A percentile compares a stretch with the other conserved stretches of the same genome.
phyloP scores from a whole-genome alignment of 768 basidiomycete species.

The Amanita rubescens region DNA sequence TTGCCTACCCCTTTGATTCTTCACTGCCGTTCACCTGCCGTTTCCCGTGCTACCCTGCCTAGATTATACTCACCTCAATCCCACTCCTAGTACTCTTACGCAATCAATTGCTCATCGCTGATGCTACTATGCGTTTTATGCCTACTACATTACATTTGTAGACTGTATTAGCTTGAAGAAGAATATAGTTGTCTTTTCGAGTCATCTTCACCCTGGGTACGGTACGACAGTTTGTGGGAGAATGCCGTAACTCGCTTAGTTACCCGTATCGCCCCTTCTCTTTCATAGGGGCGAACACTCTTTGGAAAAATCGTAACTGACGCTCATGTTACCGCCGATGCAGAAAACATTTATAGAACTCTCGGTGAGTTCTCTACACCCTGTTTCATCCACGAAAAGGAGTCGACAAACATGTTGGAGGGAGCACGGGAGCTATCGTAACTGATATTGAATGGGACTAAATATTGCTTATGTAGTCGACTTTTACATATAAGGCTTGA shows the following conservation, averaged over 20 bases:
- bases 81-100: not conserved
- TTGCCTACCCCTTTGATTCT: not conserved
- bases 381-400: not conserved
- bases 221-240: not conserved
- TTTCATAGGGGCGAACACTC: not conserved
- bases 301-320: not conserved
- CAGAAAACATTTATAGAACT: too few relatives aligned
- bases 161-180: not conserved
- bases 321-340: not conserved
- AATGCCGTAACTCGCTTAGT: not conserved
- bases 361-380: not conserved
- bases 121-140: not conserved
- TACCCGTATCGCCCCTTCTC: not conserved
- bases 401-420: not conserved
- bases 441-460: too few relatives aligned
- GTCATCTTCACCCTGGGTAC: not conserved
- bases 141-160: not conserved
- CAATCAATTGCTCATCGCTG: not conserved
- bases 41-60: not conserved
- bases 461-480: too few relatives aligned
- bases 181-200: not conserved
- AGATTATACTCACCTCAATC: not conserved
- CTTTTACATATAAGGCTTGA: too few relatives aligned
- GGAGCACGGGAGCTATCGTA: too few relatives aligned
- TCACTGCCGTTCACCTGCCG: not conserved